Percentiles rank a stretch among this genome's conserved stretches.
phyloP scores from a whole-genome alignment of 169 alveolate species.

The Cyclospora cayetanensis region DNA sequence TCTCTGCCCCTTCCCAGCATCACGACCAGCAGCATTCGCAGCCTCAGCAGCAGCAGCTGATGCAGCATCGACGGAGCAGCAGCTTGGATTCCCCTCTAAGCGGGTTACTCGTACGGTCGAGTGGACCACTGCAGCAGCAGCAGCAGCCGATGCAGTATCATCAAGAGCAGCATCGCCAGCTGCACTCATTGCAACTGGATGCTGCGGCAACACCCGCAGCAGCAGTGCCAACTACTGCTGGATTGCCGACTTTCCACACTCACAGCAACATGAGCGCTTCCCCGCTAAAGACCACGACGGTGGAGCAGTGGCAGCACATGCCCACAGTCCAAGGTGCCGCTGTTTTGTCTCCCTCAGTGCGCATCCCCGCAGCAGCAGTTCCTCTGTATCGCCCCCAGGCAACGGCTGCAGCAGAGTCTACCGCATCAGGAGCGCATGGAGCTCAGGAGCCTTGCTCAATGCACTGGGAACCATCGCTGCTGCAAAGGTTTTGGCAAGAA shows the following conservation, averaged over 20 bases:
- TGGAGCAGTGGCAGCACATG: background rate
- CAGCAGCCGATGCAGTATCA: background rate
- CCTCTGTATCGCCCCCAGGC: background rate
- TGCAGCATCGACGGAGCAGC: conserved; percentile 13
- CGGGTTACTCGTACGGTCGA: background rate
- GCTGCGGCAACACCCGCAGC: background rate
- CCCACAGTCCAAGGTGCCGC: background rate
- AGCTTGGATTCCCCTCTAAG: background rate
- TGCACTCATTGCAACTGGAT: background rate
- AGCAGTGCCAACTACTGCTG: background rate
- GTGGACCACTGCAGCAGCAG: background rate
- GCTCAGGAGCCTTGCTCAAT: background rate
- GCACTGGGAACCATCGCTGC: conserved; percentile 1
- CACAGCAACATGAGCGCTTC: background rate
- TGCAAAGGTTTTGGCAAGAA: conserved; percentile 15
- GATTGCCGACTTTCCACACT: background rate
- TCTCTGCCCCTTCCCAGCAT: background rate
- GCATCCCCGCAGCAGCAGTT: background rate
- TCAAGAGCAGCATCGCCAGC: background rate
- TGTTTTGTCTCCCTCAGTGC: background rate
- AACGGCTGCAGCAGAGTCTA: conserved; percentile 6
- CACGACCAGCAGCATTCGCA: conserved; percentile 19
- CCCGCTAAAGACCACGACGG: background rate
- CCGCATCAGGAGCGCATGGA: background rate
- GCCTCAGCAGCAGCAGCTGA: background rate